Conservation (phyloP, 2,329 filamentous ascomycete species). For the Fusarium buxicola region DNA sequence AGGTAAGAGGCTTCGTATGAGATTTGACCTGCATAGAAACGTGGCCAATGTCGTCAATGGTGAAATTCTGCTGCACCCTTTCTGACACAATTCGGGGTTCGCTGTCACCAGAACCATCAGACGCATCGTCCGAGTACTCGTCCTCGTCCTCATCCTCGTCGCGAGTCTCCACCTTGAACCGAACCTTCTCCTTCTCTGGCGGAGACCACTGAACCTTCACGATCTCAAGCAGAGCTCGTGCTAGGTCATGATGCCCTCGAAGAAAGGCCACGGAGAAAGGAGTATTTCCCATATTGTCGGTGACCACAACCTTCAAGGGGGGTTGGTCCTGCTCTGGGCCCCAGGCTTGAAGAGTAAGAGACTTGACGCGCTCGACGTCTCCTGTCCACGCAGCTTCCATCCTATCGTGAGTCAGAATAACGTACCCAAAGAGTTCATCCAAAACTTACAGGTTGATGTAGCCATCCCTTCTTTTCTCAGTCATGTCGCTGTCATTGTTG, state of each 20-base stretch:
- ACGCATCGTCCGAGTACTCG: conserved; percentile 52
- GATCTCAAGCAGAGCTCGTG: conserved; percentile 76
- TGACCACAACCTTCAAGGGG: conserved; percentile 73
- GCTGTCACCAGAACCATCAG: conserved; percentile 46
- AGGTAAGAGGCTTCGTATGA: conserved; percentile 62
- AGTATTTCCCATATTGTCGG: conserved; percentile 62
- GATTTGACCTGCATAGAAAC: conserved; percentile 77
- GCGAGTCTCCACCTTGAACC: conserved; percentile 59
- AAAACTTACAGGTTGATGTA: conserved; percentile 72
- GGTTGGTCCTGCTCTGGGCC: conserved; percentile 62
- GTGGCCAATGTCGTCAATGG: conserved; percentile 80
- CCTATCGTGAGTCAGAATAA: conserved; percentile 48
- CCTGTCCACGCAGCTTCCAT: conserved; percentile 80
- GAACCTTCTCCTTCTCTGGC: conserved; percentile 62
- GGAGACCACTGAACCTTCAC: conserved; percentile 74
- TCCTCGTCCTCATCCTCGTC: conserved; percentile 54
- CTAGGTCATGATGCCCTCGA: conserved; percentile 72
- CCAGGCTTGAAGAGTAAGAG: conserved; percentile 71
- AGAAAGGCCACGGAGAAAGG: conserved; percentile 78
- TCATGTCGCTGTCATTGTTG: conserved; percentile 63
- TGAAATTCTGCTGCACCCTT: conserved; percentile 75
- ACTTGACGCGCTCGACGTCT: conserved; percentile 74
- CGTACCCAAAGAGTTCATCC: neutral
- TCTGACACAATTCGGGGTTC: conserved; percentile 62
- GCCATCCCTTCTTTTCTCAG: conserved; percentile 63